These are phyloP conservation scores for Remersonia thermophila DNA, from an alignment of 2,329 filamentous ascomycete species.

Conservation along the genomic window DNA sequence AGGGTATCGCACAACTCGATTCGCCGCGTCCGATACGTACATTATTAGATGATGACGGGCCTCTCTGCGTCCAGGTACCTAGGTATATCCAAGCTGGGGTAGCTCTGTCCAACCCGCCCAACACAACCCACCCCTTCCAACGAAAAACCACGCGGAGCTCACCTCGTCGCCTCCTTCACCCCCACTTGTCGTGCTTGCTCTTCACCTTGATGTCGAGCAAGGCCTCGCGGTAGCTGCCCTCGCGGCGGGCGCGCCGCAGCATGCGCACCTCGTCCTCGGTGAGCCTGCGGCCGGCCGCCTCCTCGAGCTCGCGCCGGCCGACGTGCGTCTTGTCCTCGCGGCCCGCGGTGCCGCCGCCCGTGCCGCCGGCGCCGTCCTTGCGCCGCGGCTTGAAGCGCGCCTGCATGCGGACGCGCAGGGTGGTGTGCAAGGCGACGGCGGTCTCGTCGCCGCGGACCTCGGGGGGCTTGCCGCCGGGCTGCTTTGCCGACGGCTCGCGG, in stretches of 20 bases:
- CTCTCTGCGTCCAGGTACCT: no score
- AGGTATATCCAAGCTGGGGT: no score
- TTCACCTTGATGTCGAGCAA: conserved; percentile 81
- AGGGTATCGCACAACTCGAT: no score
- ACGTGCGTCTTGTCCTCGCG: conserved; percentile 87
- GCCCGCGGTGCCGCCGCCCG: conserved; percentile 70
- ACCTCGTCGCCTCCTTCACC: conserved; percentile 22
- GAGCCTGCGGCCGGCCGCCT: conserved; percentile 60
- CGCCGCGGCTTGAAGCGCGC: conserved; percentile 81
- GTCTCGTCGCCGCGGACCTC: conserved; percentile 70
- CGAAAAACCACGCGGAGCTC: no score
- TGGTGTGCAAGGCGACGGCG: conserved; percentile 54
- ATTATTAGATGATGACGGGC: no score
- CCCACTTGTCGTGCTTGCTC: conserved; percentile 81
- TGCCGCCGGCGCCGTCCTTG: conserved; percentile 70
- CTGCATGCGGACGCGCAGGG: conserved; percentile 81
- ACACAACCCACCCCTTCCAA: no score
- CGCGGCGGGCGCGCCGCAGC: conserved; percentile 69
- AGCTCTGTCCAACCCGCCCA: no score
- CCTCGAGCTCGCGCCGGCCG: conserved; percentile 72
- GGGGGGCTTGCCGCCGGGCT: conserved; percentile 34
- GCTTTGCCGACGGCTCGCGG: conserved; percentile 42
- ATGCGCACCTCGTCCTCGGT: conserved; percentile 77
- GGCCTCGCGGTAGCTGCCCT: conserved; percentile 83
- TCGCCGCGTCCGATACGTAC: no score